Percentiles rank a stretch among this genome's conserved stretches.
Evolutionary conservation across 768 basidiomycete genomes (phyloP).

Genomic region (Ramaria rubella): DNA sequence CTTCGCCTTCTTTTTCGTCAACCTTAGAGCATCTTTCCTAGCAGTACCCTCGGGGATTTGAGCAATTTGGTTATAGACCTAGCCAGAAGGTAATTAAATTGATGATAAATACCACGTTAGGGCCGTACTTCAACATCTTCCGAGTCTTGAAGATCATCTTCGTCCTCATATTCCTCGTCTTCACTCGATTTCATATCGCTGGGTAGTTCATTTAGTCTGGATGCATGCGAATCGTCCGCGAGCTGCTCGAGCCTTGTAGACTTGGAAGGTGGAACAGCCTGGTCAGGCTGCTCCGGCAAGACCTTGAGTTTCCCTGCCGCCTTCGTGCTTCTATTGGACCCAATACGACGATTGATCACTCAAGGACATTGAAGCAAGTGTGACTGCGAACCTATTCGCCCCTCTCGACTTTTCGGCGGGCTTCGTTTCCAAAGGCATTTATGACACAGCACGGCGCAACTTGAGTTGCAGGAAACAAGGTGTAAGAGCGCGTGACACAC

Average conservation of each 20-base stretch:
- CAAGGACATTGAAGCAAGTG: background rate
- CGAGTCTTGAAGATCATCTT: conserved; percentile 42
- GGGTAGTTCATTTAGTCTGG: conserved; percentile 17
- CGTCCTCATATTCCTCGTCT: conserved; percentile 52
- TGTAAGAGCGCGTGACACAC: background rate
- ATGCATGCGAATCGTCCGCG: background rate
- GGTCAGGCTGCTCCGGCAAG: conserved; percentile 76
- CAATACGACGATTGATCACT: background rate
- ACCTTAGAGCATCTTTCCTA: conserved; percentile 76
- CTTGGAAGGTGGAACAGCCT: conserved; percentile 28
- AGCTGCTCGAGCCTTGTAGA: background rate
- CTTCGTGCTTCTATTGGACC: conserved; percentile 63
- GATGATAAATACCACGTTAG: background rate
- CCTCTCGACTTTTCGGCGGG: conserved; percentile 6
- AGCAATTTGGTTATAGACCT: conserved; percentile 93
- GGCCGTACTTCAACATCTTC: conserved; percentile 50
- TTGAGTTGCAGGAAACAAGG: background rate
- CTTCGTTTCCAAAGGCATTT: conserved; percentile 7
- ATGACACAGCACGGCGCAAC: background rate
- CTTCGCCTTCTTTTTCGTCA: conserved; percentile 95
- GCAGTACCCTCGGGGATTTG: conserved; percentile 94
- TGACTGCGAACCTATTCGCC: conserved; percentile 1
- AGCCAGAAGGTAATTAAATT: conserved; percentile 4
- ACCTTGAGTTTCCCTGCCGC: conserved; percentile 84
- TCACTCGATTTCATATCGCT: conserved; percentile 26